Evolutionary conservation across 2,329 filamentous ascomycete species (phyloP).

Genomic region (Curvularia verruculosa): DNA sequence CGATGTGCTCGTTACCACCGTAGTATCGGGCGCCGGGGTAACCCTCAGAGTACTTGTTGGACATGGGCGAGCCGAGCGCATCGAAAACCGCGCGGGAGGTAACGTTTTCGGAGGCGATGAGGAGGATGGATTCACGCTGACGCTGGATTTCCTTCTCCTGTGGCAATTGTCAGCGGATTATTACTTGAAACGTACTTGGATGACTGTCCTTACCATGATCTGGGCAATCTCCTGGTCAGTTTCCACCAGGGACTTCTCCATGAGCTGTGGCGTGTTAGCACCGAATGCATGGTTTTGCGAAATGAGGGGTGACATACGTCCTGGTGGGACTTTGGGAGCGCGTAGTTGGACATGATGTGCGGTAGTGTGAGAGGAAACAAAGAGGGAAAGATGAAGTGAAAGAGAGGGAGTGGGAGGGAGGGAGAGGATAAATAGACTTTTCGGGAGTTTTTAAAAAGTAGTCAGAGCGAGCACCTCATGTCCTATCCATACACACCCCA

Average conservation of each 20-base stretch:
- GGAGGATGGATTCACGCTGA: slow-evolving; percentile 94
- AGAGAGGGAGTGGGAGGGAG: slow-evolving; percentile 2
- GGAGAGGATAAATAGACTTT: slow-evolving; percentile 3
- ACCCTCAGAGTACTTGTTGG: slow-evolving; percentile 98
- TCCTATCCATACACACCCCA: slow-evolving; percentile 14
- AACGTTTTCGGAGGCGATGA: slow-evolving; percentile 50
- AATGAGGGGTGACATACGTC: slow-evolving; percentile 58
- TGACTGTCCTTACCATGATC: slow-evolving; percentile 81
- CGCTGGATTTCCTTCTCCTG: slow-evolving; percentile 93
- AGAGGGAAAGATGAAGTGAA: not conserved
- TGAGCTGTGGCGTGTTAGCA: slow-evolving; percentile 69
- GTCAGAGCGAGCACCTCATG: slow-evolving; percentile 12
- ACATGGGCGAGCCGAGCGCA: slow-evolving; percentile 59
- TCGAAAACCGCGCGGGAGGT: slow-evolving; percentile 49
- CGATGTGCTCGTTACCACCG: slow-evolving; percentile 95
- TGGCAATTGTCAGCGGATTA: slow-evolving; percentile 23
- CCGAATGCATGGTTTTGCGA: slow-evolving; percentile 16
- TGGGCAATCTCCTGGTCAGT: slow-evolving; percentile 91
- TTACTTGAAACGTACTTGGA: not conserved
- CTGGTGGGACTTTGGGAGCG: slow-evolving; percentile 69
- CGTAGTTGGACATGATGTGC: slow-evolving; percentile 58
- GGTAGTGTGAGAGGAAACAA: slow-evolving; percentile 16
- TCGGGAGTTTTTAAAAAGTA: slow-evolving; percentile 15
- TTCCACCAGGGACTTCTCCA: slow-evolving; percentile 92
- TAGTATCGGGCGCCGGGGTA: slow-evolving; percentile 97